phyloP scores from a whole-genome alignment of 2,329 filamentous ascomycete genomes.

The Exophiala sp. region DNA sequence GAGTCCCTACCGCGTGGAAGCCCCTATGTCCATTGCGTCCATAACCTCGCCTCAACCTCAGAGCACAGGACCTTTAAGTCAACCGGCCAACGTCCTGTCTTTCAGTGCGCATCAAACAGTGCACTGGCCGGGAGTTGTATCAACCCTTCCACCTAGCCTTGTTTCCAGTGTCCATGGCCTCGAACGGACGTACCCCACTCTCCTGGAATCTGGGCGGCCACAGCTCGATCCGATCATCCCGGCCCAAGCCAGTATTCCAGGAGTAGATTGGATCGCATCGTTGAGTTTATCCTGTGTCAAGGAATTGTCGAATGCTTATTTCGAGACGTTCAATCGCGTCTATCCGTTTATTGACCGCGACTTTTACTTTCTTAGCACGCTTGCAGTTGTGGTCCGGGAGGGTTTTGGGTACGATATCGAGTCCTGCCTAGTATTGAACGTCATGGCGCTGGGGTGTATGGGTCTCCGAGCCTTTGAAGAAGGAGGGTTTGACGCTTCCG shows the following conservation, averaged over 20 bases:
- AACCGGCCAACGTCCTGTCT: conserved; percentile 29
- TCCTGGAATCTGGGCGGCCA: conserved; percentile 44
- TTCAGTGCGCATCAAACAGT: conserved; percentile 50
- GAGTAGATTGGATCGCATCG: conserved; percentile 40
- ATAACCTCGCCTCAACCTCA: conserved; percentile 32
- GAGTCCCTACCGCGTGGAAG: conserved; percentile 31
- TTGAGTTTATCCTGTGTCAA: conserved; percentile 47
- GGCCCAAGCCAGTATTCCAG: conserved; percentile 2
- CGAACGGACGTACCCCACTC: conserved; percentile 47
- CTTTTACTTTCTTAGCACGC: conserved; percentile 47
- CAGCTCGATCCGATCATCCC: conserved; percentile 35
- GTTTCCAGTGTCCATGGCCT: conserved; percentile 36
- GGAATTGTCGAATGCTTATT: conserved; percentile 50
- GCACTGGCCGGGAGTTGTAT: conserved; percentile 44
- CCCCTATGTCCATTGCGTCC: conserved; percentile 33
- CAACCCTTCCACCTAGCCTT: conserved; percentile 41
- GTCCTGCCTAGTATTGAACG: conserved; percentile 47
- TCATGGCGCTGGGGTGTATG: conserved; percentile 49
- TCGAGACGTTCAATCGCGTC: conserved; percentile 50
- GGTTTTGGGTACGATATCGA: conserved; percentile 44
- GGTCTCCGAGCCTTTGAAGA: conserved; percentile 47
- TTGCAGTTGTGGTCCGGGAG: conserved; percentile 30
- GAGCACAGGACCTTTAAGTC: conserved; percentile 33
- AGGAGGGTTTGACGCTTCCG: conserved; percentile 40
- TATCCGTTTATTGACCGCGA: conserved; percentile 50